These are phyloP conservation scores for Pleomassaria siparia DNA, from an alignment of 2,329 filamentous ascomycete species.

Conservation along the genomic window DNA sequence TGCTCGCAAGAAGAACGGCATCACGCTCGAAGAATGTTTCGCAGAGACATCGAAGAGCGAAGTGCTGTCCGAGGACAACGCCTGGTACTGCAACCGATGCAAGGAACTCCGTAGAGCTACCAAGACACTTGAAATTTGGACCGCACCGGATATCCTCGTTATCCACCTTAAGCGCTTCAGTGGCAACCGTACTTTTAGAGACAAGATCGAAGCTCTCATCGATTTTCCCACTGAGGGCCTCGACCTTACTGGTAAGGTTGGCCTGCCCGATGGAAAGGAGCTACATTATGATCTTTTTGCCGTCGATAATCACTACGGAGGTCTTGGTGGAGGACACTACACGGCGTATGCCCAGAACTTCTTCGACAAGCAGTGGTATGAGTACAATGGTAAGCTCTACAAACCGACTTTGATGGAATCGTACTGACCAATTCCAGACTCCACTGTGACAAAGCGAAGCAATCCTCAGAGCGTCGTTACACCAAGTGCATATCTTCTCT, in stretches of 20 bases:
- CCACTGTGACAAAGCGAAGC: slow-evolving; percentile 64
- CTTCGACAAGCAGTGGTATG: slow-evolving; percentile 85
- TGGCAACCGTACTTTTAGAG: slow-evolving; percentile 75
- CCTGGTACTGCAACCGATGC: slow-evolving; percentile 96
- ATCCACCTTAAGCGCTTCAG: slow-evolving; percentile 96
- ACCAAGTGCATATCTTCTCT: slow-evolving; percentile 83
- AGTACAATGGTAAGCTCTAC: slow-evolving; percentile 76
- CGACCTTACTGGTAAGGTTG: slow-evolving; percentile 77
- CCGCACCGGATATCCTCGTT: slow-evolving; percentile 89
- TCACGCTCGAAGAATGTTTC: slow-evolving; percentile 85
- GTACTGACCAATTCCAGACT: slow-evolving; percentile 64
- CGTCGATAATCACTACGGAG: slow-evolving; percentile 94
- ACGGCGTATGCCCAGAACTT: slow-evolving; percentile 95
- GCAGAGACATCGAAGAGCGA: slow-evolving; percentile 95
- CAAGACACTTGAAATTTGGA: slow-evolving; percentile 98
- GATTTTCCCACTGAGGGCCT: slow-evolving; percentile 89
- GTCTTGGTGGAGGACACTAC: slow-evolving; percentile 92
- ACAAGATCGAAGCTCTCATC: slow-evolving; percentile 89
- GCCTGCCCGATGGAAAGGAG: slow-evolving; percentile 77
- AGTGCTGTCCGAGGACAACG: slow-evolving; percentile 90
- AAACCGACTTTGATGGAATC: not conserved
- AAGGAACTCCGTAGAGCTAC: slow-evolving; percentile 89
- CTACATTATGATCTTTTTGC: slow-evolving; percentile 91
- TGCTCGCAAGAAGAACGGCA: slow-evolving; percentile 70
- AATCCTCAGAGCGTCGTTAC: slow-evolving; percentile 68